Evolutionary conservation across 164 flowering plant genomes (phyloP).

Genomic region (Malania oleifera): DNA sequence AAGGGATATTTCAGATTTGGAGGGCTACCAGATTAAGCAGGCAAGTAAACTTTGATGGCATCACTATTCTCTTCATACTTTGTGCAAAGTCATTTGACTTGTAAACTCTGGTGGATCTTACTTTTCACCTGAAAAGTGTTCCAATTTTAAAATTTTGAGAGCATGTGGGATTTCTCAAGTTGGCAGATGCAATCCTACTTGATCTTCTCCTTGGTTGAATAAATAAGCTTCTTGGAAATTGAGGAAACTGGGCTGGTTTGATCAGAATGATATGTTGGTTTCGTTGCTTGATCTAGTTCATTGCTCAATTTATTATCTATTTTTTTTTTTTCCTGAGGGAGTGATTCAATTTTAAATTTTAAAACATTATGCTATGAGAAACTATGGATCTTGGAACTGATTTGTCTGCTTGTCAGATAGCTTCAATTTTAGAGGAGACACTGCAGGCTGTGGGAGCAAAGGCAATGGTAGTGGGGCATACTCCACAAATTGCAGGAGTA

Average conservation of each 20-base stretch:
- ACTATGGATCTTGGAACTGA: constrained; percentile 4
- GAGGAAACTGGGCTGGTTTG: background rate
- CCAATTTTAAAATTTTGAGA: no score
- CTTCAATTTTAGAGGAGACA: constrained; percentile 61
- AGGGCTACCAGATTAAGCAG: constrained; percentile 53
- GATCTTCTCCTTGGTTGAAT: background rate
- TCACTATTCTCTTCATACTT: background rate
- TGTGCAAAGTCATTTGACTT: background rate
- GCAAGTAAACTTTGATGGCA: constrained; percentile 24
- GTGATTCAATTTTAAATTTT: background rate
- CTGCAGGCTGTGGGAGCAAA: constrained; percentile 72
- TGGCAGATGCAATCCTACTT: background rate
- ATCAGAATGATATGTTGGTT: background rate
- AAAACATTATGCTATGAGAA: background rate
- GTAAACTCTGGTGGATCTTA: background rate
- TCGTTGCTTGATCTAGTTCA: background rate
- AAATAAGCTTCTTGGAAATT: background rate
- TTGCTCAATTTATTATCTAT: no score
- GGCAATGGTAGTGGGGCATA: constrained; percentile 97
- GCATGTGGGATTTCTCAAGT: background rate
- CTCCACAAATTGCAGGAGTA: constrained; percentile 76
- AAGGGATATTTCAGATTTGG: constrained; percentile 49
- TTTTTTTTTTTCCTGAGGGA: background rate
- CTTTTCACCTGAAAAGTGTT: background rate
- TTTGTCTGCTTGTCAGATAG: constrained; percentile 39